Evolutionary conservation across 2,329 filamentous ascomycete species (phyloP).

Genomic region (Neonectria ditissima): DNA sequence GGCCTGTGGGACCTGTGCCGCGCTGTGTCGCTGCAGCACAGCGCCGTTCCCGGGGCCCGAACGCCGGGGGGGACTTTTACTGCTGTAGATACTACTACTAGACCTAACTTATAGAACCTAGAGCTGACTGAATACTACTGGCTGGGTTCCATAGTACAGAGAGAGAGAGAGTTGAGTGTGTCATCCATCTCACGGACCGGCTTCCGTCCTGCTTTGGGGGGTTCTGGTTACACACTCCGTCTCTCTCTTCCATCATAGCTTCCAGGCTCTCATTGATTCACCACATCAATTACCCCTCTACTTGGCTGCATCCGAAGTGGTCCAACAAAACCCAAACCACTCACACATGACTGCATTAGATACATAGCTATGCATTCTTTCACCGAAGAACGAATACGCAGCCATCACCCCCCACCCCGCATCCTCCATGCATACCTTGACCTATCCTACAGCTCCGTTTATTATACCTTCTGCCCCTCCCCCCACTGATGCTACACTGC

Average conservation of each 20-base stretch:
- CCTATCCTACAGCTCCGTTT: too few relatives aligned
- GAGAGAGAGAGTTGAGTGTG: neutral
- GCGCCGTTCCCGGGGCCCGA: conserved; percentile 44
- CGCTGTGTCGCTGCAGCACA: conserved; percentile 12
- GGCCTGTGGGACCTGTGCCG: neutral
- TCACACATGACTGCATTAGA: neutral
- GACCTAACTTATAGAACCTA: too few relatives aligned
- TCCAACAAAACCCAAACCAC: conserved; percentile 10
- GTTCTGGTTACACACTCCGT: neutral
- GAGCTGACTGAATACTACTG: neutral
- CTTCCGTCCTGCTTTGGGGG: neutral
- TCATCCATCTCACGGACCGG: neutral
- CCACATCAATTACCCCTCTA: conserved; percentile 4
- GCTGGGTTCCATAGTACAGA: neutral
- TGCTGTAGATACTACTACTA: too few relatives aligned
- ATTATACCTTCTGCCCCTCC: conserved; percentile 24
- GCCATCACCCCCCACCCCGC: neutral
- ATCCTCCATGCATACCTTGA: neutral
- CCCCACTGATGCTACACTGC: too few relatives aligned
- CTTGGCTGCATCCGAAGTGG: conserved; percentile 16
- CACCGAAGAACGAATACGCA: neutral
- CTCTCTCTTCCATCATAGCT: neutral
- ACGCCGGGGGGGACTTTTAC: conserved; percentile 41
- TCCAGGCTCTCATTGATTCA: neutral
- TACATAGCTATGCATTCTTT: neutral